A percentile compares a stretch with the other conserved stretches of the same genome.
These are phyloP conservation scores for Dryas octopetala DNA, from an alignment of 306 rosid genomes.

Conservation along the genomic window DNA sequence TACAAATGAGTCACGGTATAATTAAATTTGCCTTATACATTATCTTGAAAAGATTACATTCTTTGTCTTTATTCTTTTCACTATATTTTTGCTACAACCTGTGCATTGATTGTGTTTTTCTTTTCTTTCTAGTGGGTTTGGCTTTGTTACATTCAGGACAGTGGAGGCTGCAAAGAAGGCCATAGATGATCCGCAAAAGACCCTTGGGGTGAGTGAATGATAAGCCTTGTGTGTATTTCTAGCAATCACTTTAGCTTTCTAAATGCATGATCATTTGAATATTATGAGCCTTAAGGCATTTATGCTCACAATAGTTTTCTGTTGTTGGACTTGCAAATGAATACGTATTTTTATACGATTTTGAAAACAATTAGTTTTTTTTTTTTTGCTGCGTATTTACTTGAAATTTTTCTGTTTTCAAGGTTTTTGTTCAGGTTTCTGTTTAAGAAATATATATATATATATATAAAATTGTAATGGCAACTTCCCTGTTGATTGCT, in stretches of 20 bases:
- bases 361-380: too few relatives aligned
- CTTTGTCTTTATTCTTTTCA: neutral
- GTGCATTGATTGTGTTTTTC: constrained; percentile 19
- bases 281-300: neutral
- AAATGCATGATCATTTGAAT: neutral
- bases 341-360: neutral
- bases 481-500: neutral
- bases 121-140: constrained; percentile 61
- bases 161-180: constrained; percentile 80
- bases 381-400: too few relatives aligned
- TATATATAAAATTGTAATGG: neutral
- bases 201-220: constrained; percentile 55
- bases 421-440: neutral
- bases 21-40: neutral
- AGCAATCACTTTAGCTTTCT: constrained; percentile 13
- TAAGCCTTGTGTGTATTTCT: constrained; percentile 1
- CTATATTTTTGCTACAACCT: constrained; percentile 2
- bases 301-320: neutral
- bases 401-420: neutral
- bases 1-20: constrained; percentile 67
- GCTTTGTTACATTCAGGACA: constrained; percentile 70
- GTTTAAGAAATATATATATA: neutral
- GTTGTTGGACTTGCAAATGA: neutral
- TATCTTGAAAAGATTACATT: neutral
- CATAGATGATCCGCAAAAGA: constrained; percentile 63